These are phyloP conservation scores for Pilasporangium apinafurcum DNA, from an alignment of 352 stramenopile species.

Conservation along the genomic window DNA sequence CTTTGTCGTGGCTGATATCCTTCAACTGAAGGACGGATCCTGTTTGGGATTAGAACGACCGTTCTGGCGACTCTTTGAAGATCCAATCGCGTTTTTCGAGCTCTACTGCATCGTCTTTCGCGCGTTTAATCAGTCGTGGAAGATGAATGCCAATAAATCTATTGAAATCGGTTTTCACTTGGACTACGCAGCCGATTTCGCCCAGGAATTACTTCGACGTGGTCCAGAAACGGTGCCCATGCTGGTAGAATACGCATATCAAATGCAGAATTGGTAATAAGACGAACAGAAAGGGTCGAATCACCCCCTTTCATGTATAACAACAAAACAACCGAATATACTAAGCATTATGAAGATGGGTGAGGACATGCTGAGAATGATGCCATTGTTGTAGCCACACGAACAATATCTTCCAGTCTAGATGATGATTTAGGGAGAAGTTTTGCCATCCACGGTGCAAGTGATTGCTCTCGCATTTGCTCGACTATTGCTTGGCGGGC, in stretches of 20 bases:
- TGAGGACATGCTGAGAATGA: constrained; percentile 5
- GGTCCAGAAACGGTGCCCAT: constrained; percentile 48
- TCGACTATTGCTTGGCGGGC: constrained; percentile 35
- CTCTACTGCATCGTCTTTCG: constrained; percentile 73
- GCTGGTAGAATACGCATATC: constrained; percentile 61
- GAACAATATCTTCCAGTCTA: constrained; percentile 9
- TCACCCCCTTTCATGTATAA: no score
- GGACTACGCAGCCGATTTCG: constrained; percentile 61
- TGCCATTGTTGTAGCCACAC: constrained; percentile 11
- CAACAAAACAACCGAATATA: not conserved
- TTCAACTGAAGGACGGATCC: constrained; percentile 67
- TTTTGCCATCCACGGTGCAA: no score
- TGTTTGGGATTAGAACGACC: constrained; percentile 69
- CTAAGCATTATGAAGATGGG: constrained; percentile 5
- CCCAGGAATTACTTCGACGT: constrained; percentile 63
- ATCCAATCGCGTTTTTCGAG: constrained; percentile 79
- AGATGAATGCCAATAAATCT: constrained; percentile 30
- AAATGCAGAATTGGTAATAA: constrained; percentile 70
- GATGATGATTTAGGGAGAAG: not conserved
- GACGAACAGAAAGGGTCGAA: not conserved
- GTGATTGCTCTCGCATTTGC: constrained; percentile 17
- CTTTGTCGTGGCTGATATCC: constrained; percentile 54
- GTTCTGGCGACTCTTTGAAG: constrained; percentile 84
- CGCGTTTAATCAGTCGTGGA: constrained; percentile 67
- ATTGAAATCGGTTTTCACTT: constrained; percentile 60